Conservation (phyloP, 129 eudicot species). For the Artemisia argyi region DNA sequence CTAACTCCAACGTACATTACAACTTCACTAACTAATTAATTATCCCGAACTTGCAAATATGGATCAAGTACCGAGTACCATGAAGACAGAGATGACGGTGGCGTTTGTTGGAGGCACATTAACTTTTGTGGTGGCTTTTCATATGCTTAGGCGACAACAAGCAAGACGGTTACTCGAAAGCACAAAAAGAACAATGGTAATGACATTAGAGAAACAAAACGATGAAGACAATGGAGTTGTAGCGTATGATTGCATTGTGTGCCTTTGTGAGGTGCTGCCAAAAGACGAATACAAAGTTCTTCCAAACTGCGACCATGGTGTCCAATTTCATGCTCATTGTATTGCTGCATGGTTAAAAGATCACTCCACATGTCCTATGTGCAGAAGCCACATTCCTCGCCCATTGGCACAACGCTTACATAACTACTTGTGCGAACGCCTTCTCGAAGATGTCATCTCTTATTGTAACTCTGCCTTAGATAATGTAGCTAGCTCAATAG, state of each 20-base stretch:
- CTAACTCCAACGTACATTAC: neutral
- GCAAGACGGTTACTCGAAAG: neutral
- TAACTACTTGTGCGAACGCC: neutral
- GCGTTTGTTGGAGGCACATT: conserved; percentile 14
- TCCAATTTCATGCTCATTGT: conserved; percentile 54
- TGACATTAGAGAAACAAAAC: conserved; percentile 4
- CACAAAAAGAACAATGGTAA: neutral
- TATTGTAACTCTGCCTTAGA: conserved; percentile 31
- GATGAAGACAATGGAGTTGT: neutral
- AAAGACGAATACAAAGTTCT: conserved; percentile 40
- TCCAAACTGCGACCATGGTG: conserved; percentile 66
- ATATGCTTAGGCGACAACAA: conserved; percentile 8
- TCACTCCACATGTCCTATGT: conserved; percentile 61
- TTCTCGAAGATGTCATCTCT: conserved; percentile 8
- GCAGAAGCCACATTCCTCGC: conserved; percentile 26
- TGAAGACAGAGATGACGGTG: conserved; percentile 39
- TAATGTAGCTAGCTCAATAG: conserved; percentile 31
- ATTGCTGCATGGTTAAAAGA: conserved; percentile 69
- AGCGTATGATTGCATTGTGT: conserved; percentile 24
- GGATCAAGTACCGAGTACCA: conserved; percentile 8
- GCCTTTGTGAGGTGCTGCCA: conserved; percentile 34
- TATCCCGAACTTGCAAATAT: neutral
- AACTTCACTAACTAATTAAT: neutral
- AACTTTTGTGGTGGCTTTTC: conserved; percentile 16
- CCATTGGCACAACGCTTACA: conserved; percentile 11